Base-by-base conservation (phyloP, 768 basidiomycete genomes). In the Tricholoma furcatifolium region DNA sequence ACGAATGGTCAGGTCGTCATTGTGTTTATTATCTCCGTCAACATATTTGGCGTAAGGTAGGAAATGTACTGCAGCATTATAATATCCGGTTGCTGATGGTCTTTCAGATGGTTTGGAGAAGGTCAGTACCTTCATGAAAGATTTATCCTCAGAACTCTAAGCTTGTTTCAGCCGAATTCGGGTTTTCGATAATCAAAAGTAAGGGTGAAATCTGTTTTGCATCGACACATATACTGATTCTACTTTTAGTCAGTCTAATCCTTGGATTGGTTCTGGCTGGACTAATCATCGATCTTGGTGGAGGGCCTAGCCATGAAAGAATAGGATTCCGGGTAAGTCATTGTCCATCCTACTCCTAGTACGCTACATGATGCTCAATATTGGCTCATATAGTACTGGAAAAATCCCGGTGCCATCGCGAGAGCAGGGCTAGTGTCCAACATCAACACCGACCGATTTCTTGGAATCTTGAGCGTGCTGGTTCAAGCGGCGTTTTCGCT, bases 201-300 rank as follows among this genome's bases (percentile, higher is more conserved):
- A 55, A 63, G 78, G 60, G 6, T 21, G 7, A 42, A 36, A 15
- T 21, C 3, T 2, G 34, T 30, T 38, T 15, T 14, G 43, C 51
- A 4, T 34, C 14, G 23, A 47, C 6, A 48, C 43, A 12, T 14
- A 27, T 6, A 44, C 21, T 34, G 39, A 35, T 12, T 23, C 30
- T 44, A 8, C 39, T 53, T n/a, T 41, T 10, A 85, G 83, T 86
- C 32, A 58, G 67, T n/a, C 64, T 86, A 48, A 87, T 88, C 43
- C 78, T 78, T 40, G 76, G 79, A n/a, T 69, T 87, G 31, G 75
- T 88, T 46, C 47, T 85, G 36, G 68, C 74, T 50, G 85, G 85
- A 30, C 78, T 93, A 54, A 70, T 90, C 54, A 77, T 93, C 54
- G 86, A 89, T 58, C 78, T 88, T 17, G 92, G 92, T 38, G 91